Base-by-base conservation (phyloP, 352 stramenopile genomes). In the Phytopythium mirpurense region DNA sequence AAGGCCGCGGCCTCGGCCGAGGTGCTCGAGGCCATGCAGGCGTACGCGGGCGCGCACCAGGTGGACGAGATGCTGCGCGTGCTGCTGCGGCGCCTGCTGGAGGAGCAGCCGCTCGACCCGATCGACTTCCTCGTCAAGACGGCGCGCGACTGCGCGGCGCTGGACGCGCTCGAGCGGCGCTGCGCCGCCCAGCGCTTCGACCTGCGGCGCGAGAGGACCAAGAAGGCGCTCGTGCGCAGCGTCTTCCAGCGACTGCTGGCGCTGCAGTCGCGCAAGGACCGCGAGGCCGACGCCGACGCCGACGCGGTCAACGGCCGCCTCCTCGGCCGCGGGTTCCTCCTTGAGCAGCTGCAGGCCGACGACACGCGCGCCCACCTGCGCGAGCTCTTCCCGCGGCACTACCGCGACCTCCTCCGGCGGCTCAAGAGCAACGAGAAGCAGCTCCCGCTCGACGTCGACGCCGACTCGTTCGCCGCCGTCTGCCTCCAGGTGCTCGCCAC, bases 51-150 rank as follows among this genome's bases (percentile, higher is more conserved):
- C 14, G 67, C 63, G 3, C 70, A 90, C 57, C 70, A 86, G 34
- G 66, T 88, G 23, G 61, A 86, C 42, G 71, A 78, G 37, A 70
- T 92, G 67, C 44, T 90, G 44, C 75, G 81, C 23, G 57, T 88
- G 12, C 60, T 91, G 35, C 62, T 90, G 57, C 65, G 64, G 42
- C 51, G 64, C 16, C 63, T 92, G 32, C 62, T 91, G 31, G 65
- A 89, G 51, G 63, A 65, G 26, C 78, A 88, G 60, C 78, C 74
- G 54, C 58, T 89, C 18, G 81, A 88, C 36, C 75, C 78, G 6
- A 78, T 87, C 54, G 65, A 76, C 54, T 83, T 86, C 57, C 66
- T 92, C 26, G 83, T 85, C 51, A 59, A 83, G 24, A 62, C 70
- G 31, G 67, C 85, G 29, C 65, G 72, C 23, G 59, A 80, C 51